These are phyloP conservation scores for Melaleuca alternifolia DNA, from an alignment of 345 rosid species.

Conservation along the genomic window DNA sequence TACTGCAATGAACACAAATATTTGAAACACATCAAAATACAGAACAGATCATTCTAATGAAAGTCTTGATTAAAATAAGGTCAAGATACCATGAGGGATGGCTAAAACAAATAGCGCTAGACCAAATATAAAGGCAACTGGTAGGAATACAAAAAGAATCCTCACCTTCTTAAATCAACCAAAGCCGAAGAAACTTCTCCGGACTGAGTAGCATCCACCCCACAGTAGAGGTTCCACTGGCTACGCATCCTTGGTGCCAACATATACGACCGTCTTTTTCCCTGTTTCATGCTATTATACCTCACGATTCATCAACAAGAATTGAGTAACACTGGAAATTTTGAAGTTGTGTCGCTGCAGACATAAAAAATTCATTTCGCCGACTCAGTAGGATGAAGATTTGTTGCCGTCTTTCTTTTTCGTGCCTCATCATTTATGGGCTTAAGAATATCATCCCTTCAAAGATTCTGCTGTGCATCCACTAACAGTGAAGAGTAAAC, in stretches of 20 bases:
- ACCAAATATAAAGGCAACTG: background rate
- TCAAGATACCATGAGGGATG: background rate
- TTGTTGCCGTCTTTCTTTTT: background rate
- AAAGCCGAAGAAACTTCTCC: background rate
- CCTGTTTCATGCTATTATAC: background rate
- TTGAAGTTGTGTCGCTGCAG: background rate
- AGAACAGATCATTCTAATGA: background rate
- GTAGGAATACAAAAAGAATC: background rate
- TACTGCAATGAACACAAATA: background rate
- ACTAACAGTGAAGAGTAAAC: background rate
- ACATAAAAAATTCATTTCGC: background rate
- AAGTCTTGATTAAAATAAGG: background rate
- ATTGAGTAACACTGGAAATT: background rate
- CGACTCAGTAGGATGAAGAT: background rate
- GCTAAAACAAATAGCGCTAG: background rate
- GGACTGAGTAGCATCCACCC: background rate
- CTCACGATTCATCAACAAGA: background rate
- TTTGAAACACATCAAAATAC: background rate
- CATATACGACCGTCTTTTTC: background rate
- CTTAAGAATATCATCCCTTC: background rate
- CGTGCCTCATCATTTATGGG: background rate
- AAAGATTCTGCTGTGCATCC: background rate
- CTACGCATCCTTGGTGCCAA: background rate
- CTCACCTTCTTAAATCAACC: background rate
- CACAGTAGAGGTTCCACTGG: background rate